A percentile compares a stretch with the other conserved stretches of the same genome.
Evolutionary conservation across 2,329 filamentous ascomycete genomes (phyloP).

Genomic region (Cladorrhinum sp.): DNA sequence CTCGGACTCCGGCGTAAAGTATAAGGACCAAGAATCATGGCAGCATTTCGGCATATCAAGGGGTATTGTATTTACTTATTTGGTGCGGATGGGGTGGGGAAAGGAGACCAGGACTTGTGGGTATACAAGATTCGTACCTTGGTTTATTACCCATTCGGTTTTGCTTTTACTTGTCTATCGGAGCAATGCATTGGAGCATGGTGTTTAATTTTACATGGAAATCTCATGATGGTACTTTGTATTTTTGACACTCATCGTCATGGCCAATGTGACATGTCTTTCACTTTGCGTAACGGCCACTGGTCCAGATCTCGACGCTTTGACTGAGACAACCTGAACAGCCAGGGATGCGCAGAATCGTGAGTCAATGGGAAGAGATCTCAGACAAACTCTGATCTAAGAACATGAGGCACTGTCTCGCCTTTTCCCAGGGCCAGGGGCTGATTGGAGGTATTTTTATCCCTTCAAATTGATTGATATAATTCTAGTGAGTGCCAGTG

Average conservation of each 20-base stretch:
- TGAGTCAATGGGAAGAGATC: background rate
- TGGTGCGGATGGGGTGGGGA: background rate
- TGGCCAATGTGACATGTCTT: no score
- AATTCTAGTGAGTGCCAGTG: background rate
- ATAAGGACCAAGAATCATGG: background rate
- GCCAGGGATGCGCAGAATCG: background rate
- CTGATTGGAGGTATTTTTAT: background rate
- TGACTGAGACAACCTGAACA: background rate
- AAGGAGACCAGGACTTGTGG: background rate
- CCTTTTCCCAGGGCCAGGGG: background rate
- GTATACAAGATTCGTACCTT: background rate
- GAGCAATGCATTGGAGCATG: conserved; percentile 3
- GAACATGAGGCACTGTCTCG: background rate
- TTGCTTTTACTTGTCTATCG: background rate
- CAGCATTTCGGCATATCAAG: background rate
- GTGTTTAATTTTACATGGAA: conserved; percentile 3
- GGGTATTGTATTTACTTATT: background rate
- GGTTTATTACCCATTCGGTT: background rate
- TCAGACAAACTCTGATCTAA: background rate
- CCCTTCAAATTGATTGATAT: background rate
- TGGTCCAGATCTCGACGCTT: no score
- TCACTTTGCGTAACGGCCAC: no score
- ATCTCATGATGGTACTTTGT: conserved; percentile 4
- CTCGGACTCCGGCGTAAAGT: background rate
- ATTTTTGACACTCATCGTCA: background rate